Base-by-base conservation (phyloP, 2,329 filamentous ascomycete species). In the Penicillium sp. region DNA sequence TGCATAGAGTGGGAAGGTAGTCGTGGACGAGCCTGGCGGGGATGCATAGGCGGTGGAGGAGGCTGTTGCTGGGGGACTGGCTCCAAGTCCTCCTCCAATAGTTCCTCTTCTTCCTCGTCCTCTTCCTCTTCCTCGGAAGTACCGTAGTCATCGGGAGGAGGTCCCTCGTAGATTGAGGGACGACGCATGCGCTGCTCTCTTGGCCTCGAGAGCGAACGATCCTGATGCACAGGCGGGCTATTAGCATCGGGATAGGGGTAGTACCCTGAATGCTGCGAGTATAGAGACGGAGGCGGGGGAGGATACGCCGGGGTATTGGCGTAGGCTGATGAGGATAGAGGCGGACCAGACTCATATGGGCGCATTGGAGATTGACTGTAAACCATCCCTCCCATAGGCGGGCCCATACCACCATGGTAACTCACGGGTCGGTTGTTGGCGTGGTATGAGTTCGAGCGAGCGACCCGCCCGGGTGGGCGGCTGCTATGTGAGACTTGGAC, bases 251-350 rank as follows among this genome's bases (percentile, higher is more conserved):
- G 69, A 50, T 68, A 66, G 50, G 63, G 65, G 63, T 70, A 77
- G 62, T 71, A 73, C 31, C 71, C 67, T 21, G 69, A 63, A 21
- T 65, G 66, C 21, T 69, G 73, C 4, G 67, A 54, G 38, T 76
- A 79, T 1, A 74, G 72, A 3, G 77, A 72, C 7, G 71, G 55
- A 26, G 49, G 54, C 7, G 38, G 30, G 4, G 54, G 69, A 7
- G 72, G 63, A 60, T 76, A 78, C 8, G 68, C 55, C 19, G 68
- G 67, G 6, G 68, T 55, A 59, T 73, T 70, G 57, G 73, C 65
- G 56, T 76, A 79, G 44, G 75, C 76, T 5, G 76, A 78, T 1
- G 73, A 70, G 21, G 77, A 72, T 9, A 72, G 73, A 26, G 77
- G 76, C 13, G 76, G 77, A 1, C 76, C 76, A 64, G 72, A 71